A percentile compares a stretch with the other conserved stretches of the same genome.
Evolutionary conservation across 805 yeast genomes (phyloP).

Genomic region (Jamesozyma spencerorum): DNA sequence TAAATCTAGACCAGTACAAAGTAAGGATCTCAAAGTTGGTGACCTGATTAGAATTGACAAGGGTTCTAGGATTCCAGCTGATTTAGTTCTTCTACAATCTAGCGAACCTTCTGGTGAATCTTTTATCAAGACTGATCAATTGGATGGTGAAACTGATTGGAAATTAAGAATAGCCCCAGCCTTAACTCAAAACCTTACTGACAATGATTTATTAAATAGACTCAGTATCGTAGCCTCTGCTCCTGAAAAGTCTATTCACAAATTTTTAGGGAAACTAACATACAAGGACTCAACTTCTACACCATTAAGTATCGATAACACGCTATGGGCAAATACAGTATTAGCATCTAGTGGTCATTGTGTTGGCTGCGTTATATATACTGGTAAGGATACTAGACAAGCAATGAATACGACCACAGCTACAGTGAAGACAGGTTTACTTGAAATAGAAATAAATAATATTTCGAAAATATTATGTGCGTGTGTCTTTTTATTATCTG

Average conservation of each 20-base stretch:
- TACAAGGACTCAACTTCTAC: conserved; percentile 43
- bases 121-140: conserved; percentile 91
- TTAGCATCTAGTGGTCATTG: conserved; percentile 83
- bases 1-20: conserved; percentile 35
- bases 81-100: conserved; percentile 73
- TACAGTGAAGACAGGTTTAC: conserved; percentile 79
- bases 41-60: conserved; percentile 73
- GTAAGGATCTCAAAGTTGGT: conserved; percentile 71
- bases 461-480: conserved; percentile 82
- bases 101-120: conserved; percentile 78
- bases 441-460: conserved; percentile 84
- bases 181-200: conserved; percentile 53
- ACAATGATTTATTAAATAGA: conserved; percentile 41
- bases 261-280: conserved; percentile 66
- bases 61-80: conserved; percentile 88
- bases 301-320: conserved; percentile 80
- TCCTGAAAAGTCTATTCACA: conserved; percentile 78
- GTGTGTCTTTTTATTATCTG: conserved; percentile 71
- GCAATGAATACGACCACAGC: conserved; percentile 84
- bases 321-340: conserved; percentile 97
- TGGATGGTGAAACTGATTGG: conserved; percentile 99
- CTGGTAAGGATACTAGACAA: conserved; percentile 91
- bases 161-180: conserved; percentile 74
- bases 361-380: conserved; percentile 77
- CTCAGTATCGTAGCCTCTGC: conserved; percentile 59